Evolutionary conservation across 306 rosid genomes (phyloP).

Genomic region (Phaseolus lunatus): DNA sequence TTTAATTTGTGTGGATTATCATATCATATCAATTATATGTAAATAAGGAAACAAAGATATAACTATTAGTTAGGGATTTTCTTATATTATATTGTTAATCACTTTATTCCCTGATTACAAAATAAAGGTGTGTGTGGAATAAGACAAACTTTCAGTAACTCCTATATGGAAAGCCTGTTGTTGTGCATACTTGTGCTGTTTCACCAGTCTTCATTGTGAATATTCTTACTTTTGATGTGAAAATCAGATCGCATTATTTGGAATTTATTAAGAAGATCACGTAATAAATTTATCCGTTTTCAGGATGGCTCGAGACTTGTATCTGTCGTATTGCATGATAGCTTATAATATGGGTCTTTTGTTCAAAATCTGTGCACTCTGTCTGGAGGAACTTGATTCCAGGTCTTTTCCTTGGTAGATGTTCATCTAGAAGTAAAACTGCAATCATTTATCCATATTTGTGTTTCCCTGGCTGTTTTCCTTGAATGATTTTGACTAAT

Average conservation of each 20-base stretch:
- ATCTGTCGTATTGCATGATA: slow-evolving; percentile 23
- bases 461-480: slow-evolving; percentile 29
- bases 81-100: no score
- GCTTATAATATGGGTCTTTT: slow-evolving; percentile 34
- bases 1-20: slow-evolving; percentile 5
- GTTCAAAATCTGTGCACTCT: slow-evolving; percentile 36
- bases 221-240: slow-evolving; percentile 39
- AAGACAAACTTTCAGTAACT: no score
- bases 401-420: slow-evolving; percentile 34
- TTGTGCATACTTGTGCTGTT: slow-evolving; percentile 29
- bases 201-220: slow-evolving; percentile 12
- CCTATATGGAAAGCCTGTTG: slow-evolving; percentile 1
- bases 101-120: no score
- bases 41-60: no score
- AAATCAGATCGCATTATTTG: slow-evolving; percentile 28
- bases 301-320: slow-evolving; percentile 39
- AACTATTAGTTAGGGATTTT: no score
- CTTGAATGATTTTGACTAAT: slow-evolving; percentile 25
- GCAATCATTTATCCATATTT: slow-evolving; percentile 21
- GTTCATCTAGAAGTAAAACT: slow-evolving; percentile 29
- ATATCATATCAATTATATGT: no score
- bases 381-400: slow-evolving; percentile 41
- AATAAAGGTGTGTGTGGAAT: no score
- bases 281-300: slow-evolving; percentile 3
- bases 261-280: slow-evolving; percentile 39